Base-by-base conservation (phyloP, 495 filamentous ascomycete genomes). In the Lichenothelia convexa region DNA sequence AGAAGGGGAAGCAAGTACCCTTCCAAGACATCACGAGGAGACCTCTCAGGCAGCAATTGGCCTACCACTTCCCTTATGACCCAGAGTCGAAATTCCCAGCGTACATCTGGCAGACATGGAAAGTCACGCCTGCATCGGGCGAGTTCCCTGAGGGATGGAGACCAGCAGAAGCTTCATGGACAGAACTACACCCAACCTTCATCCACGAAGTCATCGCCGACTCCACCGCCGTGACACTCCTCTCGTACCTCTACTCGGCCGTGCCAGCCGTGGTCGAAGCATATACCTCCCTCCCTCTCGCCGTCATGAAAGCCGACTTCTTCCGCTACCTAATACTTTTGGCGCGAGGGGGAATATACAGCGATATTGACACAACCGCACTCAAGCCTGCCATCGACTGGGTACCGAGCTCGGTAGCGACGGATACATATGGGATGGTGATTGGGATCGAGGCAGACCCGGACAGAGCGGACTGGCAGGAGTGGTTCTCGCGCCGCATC, bases 51-150 rank as follows among this genome's bases (percentile, higher is more conserved):
- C 80, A 93, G 21, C 84, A 85, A 48, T 67, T 97, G 34, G 79
- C 73, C 24, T 93, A 91, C 61, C 79, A 91, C 47, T 97, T 87
- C 52, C 84, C 86, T 9, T 97, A 95, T 60, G 76, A 91, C 45
- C 67, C 85, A 32, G 73, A 82, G 43, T 54, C 62, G 39, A 86
- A 82, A 54, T 97, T 97, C 56, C 89, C 89, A 0, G 86, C 84
- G 19, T 97, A 92, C 58, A 91, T 97, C 42, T 97, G 89, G 89
- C 89, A 97, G 62, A 97, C 89, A 26, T 97, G 89, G 89, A 93
- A 91, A 58, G 80, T 77, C 53, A 78, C 74, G 1, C 89, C 91
- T 1, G 68, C 75, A 1, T 78, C 78, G n/a, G 63, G 70, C 36
- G 70, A 81, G 41, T 97, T 97, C 50, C 56, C 53, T 3, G 71